These are phyloP conservation scores for Lachancea quebecensis DNA, from an alignment of 805 yeast genomes.

Conservation along the genomic window DNA sequence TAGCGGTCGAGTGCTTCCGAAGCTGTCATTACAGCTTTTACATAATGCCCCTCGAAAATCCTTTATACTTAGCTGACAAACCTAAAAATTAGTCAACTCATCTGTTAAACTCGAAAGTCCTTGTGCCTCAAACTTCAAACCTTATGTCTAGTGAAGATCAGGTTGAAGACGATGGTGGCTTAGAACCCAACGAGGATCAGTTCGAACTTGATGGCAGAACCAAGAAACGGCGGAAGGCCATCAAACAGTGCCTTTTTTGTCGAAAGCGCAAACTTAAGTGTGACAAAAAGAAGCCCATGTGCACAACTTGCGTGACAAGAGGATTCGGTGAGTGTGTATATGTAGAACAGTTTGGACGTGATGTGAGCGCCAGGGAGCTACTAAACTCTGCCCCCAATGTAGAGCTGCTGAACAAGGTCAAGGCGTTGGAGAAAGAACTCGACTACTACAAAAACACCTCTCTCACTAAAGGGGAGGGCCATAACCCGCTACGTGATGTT, in stretches of 20 bases:
- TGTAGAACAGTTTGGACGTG: slow-evolving; percentile 18
- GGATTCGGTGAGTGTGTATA: slow-evolving; percentile 25
- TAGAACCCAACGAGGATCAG: background rate
- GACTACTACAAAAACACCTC: background rate
- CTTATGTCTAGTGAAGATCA: background rate
- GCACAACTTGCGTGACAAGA: slow-evolving; percentile 37
- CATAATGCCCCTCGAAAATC: no score
- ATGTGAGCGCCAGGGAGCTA: slow-evolving; percentile 18
- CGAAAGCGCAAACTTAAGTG: slow-evolving; percentile 60
- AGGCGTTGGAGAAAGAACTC: slow-evolving; percentile 15
- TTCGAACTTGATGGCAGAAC: background rate
- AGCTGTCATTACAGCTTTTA: no score
- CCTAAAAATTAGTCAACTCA: no score
- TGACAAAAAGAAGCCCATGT: slow-evolving; percentile 42
- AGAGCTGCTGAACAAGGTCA: slow-evolving; percentile 17
- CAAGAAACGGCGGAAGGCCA: slow-evolving; percentile 23
- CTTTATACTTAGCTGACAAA: no score
- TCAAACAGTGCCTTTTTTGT: slow-evolving; percentile 47
- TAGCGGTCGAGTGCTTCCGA: no score
- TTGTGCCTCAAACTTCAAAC: background rate
- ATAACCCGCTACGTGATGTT: slow-evolving; percentile 2
- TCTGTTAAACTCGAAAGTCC: no score
- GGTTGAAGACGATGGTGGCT: background rate
- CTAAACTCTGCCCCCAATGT: slow-evolving; percentile 21
- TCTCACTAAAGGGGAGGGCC: background rate